A percentile compares a stretch with the other conserved stretches of the same genome.
These are phyloP conservation scores for Gracilaria caudata DNA, from an alignment of 23 red algal species.

Conservation along the genomic window DNA sequence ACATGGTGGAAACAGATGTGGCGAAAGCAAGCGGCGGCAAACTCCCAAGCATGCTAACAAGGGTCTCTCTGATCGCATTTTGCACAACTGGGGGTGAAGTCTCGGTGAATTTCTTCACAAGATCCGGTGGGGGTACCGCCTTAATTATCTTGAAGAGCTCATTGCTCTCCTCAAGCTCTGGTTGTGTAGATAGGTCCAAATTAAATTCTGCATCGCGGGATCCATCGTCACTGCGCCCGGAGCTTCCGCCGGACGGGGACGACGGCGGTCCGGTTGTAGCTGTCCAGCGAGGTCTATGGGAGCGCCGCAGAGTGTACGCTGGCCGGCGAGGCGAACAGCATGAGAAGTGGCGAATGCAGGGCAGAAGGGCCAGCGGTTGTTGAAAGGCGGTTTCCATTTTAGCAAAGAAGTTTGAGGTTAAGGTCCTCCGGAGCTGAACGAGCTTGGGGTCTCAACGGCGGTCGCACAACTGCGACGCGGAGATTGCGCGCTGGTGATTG, in stretches of 20 bases:
- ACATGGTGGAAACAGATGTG: constrained; percentile 73
- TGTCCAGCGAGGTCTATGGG: constrained; percentile 15
- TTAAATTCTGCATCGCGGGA: constrained; percentile 84
- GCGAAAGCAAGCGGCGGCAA: constrained; percentile 76
- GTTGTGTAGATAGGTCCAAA: constrained; percentile 19
- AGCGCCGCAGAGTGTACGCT: background rate
- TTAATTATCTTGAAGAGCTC: constrained; percentile 81
- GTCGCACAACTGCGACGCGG: background rate
- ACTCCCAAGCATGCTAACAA: constrained; percentile 89
- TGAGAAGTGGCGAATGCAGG: background rate
- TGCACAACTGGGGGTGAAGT: constrained; percentile 87
- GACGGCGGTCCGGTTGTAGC: constrained; percentile 3
- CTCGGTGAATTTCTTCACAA: constrained; percentile 75
- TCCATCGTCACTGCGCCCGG: constrained; percentile 69
- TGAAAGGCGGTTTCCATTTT: background rate
- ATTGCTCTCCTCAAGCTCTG: constrained; percentile 52
- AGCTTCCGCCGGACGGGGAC: background rate
- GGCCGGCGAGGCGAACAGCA: background rate
- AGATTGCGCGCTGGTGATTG: background rate
- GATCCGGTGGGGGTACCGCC: constrained; percentile 76
- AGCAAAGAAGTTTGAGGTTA: background rate
- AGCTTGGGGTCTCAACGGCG: background rate
- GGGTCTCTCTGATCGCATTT: constrained; percentile 82
- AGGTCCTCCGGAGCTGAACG: background rate
- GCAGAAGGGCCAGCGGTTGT: background rate